These are phyloP conservation scores for Otatea glauca DNA, from an alignment of 176 grass and related monocot genomes.

Conservation along the genomic window DNA sequence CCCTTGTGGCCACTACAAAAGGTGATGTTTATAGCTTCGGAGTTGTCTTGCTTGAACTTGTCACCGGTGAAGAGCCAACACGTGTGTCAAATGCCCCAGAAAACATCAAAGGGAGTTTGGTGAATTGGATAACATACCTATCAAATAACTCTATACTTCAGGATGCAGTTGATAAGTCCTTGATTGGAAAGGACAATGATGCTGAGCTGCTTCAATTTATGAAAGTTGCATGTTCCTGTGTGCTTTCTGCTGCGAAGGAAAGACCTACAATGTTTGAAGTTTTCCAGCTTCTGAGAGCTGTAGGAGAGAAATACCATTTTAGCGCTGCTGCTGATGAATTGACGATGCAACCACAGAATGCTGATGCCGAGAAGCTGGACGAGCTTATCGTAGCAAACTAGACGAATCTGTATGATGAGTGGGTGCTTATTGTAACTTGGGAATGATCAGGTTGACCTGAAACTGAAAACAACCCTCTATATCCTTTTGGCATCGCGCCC, in stretches of 20 bases:
- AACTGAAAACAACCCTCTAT: neutral
- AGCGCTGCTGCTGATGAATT: conserved; percentile 54
- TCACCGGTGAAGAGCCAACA: conserved; percentile 78
- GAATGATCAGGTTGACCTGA: conserved; percentile 19
- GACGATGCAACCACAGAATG: conserved; percentile 61
- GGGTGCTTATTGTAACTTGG: too few relatives aligned
- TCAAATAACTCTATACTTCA: conserved; percentile 62
- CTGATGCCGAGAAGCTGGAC: conserved; percentile 46
- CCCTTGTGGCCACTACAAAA: conserved; percentile 75
- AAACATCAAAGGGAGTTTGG: conserved; percentile 75
- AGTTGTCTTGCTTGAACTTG: conserved; percentile 78
- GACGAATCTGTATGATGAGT: neutral
- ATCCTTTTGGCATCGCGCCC: neutral
- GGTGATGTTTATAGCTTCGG: conserved; percentile 89
- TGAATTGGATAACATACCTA: conserved; percentile 74
- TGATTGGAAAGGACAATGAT: conserved; percentile 55
- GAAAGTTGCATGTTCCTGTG: conserved; percentile 80
- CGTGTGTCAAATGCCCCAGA: conserved; percentile 75
- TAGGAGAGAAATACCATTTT: conserved; percentile 85
- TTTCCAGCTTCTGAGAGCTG: conserved; percentile 77
- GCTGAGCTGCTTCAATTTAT: conserved; percentile 74
- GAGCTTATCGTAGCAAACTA: conserved; percentile 89
- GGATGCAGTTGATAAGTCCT: conserved; percentile 68
- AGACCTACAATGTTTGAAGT: conserved; percentile 99
- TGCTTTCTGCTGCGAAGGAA: conserved; percentile 60